A percentile compares a stretch with the other conserved stretches of the same genome.
phyloP scores from a whole-genome alignment of 2,329 filamentous ascomycete species.

The Colletotrichum tamarilloi region DNA sequence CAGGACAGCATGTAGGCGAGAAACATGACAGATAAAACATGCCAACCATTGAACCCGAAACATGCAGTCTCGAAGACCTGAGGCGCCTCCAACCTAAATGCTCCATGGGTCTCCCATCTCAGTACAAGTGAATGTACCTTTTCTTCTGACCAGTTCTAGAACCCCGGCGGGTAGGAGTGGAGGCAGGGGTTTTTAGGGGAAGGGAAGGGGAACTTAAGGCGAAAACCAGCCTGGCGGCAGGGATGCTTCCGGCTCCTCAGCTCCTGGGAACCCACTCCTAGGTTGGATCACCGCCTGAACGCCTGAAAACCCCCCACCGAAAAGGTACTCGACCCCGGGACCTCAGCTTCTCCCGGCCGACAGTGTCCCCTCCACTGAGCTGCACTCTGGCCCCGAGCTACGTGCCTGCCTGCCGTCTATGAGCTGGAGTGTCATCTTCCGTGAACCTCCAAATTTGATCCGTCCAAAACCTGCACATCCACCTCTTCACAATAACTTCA shows the following conservation, averaged over 20 bases:
- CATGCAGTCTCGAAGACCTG: not conserved
- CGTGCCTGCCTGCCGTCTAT: not conserved
- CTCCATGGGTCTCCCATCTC: too few relatives aligned
- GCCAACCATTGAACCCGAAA: not conserved
- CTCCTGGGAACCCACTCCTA: constrained; percentile 13
- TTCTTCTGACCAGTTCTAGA: constrained; percentile 37
- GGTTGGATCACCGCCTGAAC: constrained; percentile 6
- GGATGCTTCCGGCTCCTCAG: constrained; percentile 24
- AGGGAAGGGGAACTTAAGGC: not conserved
- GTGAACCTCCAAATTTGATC: constrained; percentile 13
- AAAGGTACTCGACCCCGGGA: not conserved
- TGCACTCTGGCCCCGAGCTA: not conserved
- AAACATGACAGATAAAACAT: not conserved
- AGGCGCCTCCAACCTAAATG: not conserved
- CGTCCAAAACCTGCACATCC: constrained; percentile 20
- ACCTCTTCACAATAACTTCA: not conserved
- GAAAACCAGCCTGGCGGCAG: constrained; percentile 18
- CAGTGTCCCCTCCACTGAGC: constrained; percentile 6
- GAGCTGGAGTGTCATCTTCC: not conserved
- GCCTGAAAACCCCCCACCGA: not conserved
- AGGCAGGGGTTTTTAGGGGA: constrained; percentile 18
- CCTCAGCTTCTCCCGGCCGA: constrained; percentile 2
- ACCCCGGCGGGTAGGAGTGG: constrained; percentile 9
- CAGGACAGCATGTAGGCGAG: not conserved
- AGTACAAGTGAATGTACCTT: constrained; percentile 31